Evolutionary conservation across 73 alveolate genomes (phyloP).

Genomic region (Paramecium sonneborni): DNA sequence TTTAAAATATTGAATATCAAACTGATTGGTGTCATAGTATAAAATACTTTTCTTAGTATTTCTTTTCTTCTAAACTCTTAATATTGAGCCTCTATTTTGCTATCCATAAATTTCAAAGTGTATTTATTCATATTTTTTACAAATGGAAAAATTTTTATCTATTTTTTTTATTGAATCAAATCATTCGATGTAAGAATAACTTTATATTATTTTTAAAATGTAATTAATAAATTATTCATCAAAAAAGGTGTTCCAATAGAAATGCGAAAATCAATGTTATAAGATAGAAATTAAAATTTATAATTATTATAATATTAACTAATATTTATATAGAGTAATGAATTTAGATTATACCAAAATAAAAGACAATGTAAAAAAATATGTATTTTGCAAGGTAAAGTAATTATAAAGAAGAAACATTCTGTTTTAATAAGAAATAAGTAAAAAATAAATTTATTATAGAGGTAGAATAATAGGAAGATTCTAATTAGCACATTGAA

Average conservation of each 20-base stretch:
- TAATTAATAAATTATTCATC: no score
- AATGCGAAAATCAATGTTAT: no score
- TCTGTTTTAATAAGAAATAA: conserved; percentile 54
- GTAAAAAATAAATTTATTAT: background rate
- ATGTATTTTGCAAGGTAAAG: conserved; percentile 45
- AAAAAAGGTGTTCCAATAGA: no score
- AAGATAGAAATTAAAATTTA: no score
- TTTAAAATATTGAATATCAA: background rate
- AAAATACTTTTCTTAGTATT: background rate
- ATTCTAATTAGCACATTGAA: conserved; percentile 47
- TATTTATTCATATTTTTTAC: background rate
- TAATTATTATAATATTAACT: no score
- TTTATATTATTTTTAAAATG: no score
- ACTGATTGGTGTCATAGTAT: background rate
- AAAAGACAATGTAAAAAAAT: conserved; percentile 61
- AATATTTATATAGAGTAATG: no score
- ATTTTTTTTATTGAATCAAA: no score
- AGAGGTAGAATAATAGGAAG: background rate
- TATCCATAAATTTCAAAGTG: background rate
- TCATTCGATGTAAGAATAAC: no score
- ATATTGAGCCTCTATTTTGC: background rate
- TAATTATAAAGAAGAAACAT: conserved; percentile 53
- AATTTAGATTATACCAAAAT: conserved; percentile 48
- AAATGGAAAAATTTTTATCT: no score
- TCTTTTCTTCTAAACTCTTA: background rate